Base-by-base conservation (phyloP, 495 filamentous ascomycete genomes). In the Rusavskia elegans region DNA sequence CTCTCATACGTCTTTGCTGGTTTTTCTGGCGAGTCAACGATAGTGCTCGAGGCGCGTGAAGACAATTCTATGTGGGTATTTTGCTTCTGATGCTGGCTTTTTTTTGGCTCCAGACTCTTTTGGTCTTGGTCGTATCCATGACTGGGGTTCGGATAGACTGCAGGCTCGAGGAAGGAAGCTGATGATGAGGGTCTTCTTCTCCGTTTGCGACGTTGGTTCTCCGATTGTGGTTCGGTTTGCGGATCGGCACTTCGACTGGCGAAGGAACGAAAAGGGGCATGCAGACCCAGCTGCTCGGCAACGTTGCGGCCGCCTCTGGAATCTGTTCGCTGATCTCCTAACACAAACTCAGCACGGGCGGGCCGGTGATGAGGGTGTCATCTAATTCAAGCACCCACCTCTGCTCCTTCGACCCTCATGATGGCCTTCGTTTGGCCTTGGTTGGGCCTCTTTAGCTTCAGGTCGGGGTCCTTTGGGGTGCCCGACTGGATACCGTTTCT, bases 1-100 rank as follows among this genome's bases (percentile, higher is more conserved):
- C 72, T 79, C 48, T 80, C 74, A 54, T 81, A 87, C 20, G 54
- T 57, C 35, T 63, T 59, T 11, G 45, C 32, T 7, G 35, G 44
- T 30, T 30, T 54, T 5, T 50, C 39, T 20, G 36, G 46, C 19
- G 30, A 38, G 20, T 20, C 11, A 19, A 16, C 21, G 4, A 23
- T 13, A 5, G 32, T 2, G 17, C 35, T 44, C 1, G 53, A 42
- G 17, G 21, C 17, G 17, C 36, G 17, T 38, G 37, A 51, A 2
- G 46, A 11, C 25, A 21, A 45, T 13, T 19, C 16, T 17, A 48
- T 46, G n/a, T 29, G 10, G 14, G 44, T 1, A 8, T 3, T 14
- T 6, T 29, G 19, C 2, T 6, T 11, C 1, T 29, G 19, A 7
- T 17, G 13, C 36, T 13, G 7, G 0, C n/a, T 32, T 35, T 11